Base-by-base conservation (phyloP, 352 stramenopile genomes). In the Blastocystis sp. region DNA sequence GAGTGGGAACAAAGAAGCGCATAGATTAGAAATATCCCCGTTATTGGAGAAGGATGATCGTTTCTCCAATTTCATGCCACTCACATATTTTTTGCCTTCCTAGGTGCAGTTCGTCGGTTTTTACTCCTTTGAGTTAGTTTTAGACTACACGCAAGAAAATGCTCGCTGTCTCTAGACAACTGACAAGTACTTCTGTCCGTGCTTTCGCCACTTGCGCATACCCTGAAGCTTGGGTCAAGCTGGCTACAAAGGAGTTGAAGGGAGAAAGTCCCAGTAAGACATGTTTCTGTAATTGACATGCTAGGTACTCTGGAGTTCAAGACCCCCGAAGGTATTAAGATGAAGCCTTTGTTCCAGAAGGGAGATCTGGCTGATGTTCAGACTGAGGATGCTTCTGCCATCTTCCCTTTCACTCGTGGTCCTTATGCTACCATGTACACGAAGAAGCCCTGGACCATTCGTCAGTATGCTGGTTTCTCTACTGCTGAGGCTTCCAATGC, bases 381-480 rank as follows among this genome's bases (percentile, higher is more conserved):
- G 46, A 69, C 75, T 61, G 49, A 89, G 16, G 39, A 73, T 63
- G 42, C 42, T 56, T 56, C 85, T 39, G 27, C 58, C 9, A 89
- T 95, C 6, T 97, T 93, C 87, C 95, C 95, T 19, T 97, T 93
- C 89, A 96, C 92, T 49, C 90, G 95, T 69, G 95, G 95, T 32
- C 94, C 95, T 21, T 97, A 97, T 88, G 95, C 95, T 51, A 97
- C 94, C 71, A 98, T 98, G 95, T 98, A 98, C 91, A 97, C 94
- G 14, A 91, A 93, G 86, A 93, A 94, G 80, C 94, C 93, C 14
- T 97, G 94, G 94, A 97, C 94, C 0, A 92, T 97, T 59, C 92
- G 94, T 24, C 93, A 97, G 90, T 98, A 98, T 89, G 95, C 95
- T 19, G 95, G 95, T 54, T 98, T 98, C 89, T 96, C 91, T 75